Base-by-base conservation (phyloP, 2,329 filamentous ascomycete species). In the Diaporthe aspalathi region DNA sequence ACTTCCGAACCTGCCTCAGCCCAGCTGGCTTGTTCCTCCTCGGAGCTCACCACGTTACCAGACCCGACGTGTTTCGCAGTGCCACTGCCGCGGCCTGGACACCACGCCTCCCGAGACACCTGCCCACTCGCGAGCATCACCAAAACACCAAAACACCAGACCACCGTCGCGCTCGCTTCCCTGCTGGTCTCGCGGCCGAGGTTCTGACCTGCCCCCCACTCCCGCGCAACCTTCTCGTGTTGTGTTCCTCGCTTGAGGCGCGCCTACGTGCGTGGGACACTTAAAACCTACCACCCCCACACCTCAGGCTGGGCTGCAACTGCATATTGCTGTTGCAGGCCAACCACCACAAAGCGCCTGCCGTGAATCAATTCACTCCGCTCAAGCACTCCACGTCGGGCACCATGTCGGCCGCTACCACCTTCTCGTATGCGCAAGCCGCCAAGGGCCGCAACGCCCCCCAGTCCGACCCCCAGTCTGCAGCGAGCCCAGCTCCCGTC, bases 381-480 rank as follows among this genome's bases (percentile, higher is more conserved):
- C 52, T 29, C 32, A 32, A 22, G 50, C 40, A 67, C 62, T 67
- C 43, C 72, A 47, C 54, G 50, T 49, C 43, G 35, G 49, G 11
- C 52, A 71, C 45, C 63, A 90, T 89, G 88, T 87, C 87, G 74
- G 81, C 82, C 71, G 77, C 88, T 74, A 86, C 89, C 73, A 86
- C 89, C 43, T 97, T 98, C 81, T 98, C 95, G 72, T 98, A 98
- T 83, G 95, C 95, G 78, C 94, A 97, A 87, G 95, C 95, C 79
- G 95, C 95, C 72, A 96, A 96, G 82, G 94, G 95, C 78, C 89
- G 92, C 77, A 79, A 86, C 67, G 78, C 84, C 69, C 77, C 83
- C 70, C 78, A 84, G 66, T 80, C 84, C 65, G 81, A 84, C 75
- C 73, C 72, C 72, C 77, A 74, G 72, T 74, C 73, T 53, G 78